These are phyloP conservation scores for Boletus semigastroideus DNA, from an alignment of 1,284 basidiomycete genomes.

Conservation along the genomic window DNA sequence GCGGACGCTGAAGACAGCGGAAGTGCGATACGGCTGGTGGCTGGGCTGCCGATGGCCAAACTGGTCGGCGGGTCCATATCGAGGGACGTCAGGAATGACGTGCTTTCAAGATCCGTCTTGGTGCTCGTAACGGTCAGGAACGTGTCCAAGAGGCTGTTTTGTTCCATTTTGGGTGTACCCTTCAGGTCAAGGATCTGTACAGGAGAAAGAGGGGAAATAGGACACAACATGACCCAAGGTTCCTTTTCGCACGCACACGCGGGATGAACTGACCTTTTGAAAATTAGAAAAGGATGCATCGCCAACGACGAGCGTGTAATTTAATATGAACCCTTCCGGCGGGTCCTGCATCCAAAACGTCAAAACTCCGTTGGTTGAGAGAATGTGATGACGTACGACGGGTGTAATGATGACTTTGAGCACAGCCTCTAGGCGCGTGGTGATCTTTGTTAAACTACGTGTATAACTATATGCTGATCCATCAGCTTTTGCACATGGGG, in stretches of 20 bases:
- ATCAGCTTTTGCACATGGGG: constrained; percentile 13
- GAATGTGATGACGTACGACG: constrained; percentile 51
- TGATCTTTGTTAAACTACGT: constrained; percentile 77
- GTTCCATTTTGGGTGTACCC: constrained; percentile 82
- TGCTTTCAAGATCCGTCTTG: constrained; percentile 79
- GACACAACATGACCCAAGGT: constrained; percentile 8
- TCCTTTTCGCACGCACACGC: not conserved
- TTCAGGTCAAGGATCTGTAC: constrained; percentile 89
- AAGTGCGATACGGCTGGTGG: constrained; percentile 54
- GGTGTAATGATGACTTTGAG: constrained; percentile 94
- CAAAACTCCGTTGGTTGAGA: not conserved
- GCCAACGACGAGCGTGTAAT: constrained; percentile 89
- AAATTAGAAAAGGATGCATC: constrained; percentile 94
- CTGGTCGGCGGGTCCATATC: constrained; percentile 85
- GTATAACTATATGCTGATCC: constrained; percentile 58
- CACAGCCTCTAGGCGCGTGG: constrained; percentile 82
- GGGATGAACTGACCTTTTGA: constrained; percentile 73
- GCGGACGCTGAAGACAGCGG: constrained; percentile 37
- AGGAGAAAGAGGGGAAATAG: not conserved
- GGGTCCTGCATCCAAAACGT: constrained; percentile 59
- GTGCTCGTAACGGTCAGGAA: constrained; percentile 91
- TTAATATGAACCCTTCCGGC: constrained; percentile 90
- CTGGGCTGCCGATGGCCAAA: constrained; percentile 56
- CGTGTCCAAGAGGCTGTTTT: constrained; percentile 87
- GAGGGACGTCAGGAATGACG: constrained; percentile 87